Evolutionary conservation across 1,284 basidiomycete genomes (phyloP).

Genomic region (Cerioporus squamosus): DNA sequence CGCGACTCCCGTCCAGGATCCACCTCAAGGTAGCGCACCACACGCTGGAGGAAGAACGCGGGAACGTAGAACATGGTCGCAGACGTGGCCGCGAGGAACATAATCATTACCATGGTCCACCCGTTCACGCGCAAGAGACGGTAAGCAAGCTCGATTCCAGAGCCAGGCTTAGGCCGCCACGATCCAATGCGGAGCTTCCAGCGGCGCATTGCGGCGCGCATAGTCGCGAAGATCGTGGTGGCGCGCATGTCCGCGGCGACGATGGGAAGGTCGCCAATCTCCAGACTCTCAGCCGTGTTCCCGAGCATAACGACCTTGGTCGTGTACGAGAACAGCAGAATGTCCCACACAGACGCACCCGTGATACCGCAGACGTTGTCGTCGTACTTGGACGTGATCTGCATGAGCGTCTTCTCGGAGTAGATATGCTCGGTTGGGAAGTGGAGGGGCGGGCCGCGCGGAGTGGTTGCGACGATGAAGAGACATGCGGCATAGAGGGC

Average conservation of each 20-base stretch:
- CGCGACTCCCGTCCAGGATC: conserved; percentile 56
- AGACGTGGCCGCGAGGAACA: conserved; percentile 61
- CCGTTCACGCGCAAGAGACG: conserved; percentile 60
- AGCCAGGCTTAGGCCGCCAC: conserved; percentile 53
- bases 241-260: conserved; percentile 75
- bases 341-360: conserved; percentile 55
- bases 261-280: conserved; percentile 86
- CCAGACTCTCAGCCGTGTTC: conserved; percentile 71
- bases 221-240: conserved; percentile 45
- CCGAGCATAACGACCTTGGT: conserved; percentile 86
- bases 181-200: conserved; percentile 47
- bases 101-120: conserved; percentile 45
- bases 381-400: conserved; percentile 56
- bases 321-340: conserved; percentile 80
- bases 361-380: conserved; percentile 71
- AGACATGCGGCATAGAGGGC: conserved; percentile 54
- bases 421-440: conserved; percentile 77
- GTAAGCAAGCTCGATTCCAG: conserved; percentile 67
- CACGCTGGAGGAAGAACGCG: conserved; percentile 72
- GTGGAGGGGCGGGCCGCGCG: conserved; percentile 74
- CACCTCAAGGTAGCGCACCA: conserved; percentile 77
- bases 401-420: conserved; percentile 65
- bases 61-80: conserved; percentile 81
- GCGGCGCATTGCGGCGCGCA: conserved; percentile 44
- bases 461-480: conserved; percentile 59